Evolutionary conservation across 495 filamentous ascomycete species (phyloP).

Genomic region (Daldinia childiae): DNA sequence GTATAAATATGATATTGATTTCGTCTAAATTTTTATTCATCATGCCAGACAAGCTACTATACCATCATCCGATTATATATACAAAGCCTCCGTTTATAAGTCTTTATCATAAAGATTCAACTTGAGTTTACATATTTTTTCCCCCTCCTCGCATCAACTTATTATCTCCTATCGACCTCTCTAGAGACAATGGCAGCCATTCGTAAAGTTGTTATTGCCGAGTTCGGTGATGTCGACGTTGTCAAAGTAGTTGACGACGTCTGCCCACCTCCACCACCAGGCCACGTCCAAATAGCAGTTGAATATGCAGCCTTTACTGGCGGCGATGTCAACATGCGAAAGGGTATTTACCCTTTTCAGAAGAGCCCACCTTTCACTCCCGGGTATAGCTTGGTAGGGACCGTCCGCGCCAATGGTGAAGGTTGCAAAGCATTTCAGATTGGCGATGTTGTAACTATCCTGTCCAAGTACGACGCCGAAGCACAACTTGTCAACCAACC

Average conservation of each 20-base stretch:
- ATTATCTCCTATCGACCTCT: neutral
- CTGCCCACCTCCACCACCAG: constrained; percentile 43
- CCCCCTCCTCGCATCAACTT: neutral
- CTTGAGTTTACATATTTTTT: neutral
- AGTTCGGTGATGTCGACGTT: constrained; percentile 48
- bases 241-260: constrained; percentile 44
- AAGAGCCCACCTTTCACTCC: constrained; percentile 53
- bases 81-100: neutral
- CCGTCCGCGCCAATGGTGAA: constrained; percentile 44
- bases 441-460: constrained; percentile 50
- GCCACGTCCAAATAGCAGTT: constrained; percentile 53
- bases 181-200: constrained; percentile 32
- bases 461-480: constrained; percentile 55
- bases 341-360: constrained; percentile 53
- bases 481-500: constrained; percentile 52
- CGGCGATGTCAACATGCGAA: constrained; percentile 56
- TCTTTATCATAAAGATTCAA: neutral
- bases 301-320: constrained; percentile 55
- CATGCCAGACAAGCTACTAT: neutral
- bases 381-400: constrained; percentile 54
- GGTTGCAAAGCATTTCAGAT: constrained; percentile 39
- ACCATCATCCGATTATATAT: neutral
- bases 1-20: neutral
- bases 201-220: constrained; percentile 55
- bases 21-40: neutral